Percentiles rank a stretch among this genome's conserved stretches.
These are phyloP conservation scores for Hypoxylon sp. DNA, from an alignment of 2,329 filamentous ascomycete genomes.

Conservation along the genomic window DNA sequence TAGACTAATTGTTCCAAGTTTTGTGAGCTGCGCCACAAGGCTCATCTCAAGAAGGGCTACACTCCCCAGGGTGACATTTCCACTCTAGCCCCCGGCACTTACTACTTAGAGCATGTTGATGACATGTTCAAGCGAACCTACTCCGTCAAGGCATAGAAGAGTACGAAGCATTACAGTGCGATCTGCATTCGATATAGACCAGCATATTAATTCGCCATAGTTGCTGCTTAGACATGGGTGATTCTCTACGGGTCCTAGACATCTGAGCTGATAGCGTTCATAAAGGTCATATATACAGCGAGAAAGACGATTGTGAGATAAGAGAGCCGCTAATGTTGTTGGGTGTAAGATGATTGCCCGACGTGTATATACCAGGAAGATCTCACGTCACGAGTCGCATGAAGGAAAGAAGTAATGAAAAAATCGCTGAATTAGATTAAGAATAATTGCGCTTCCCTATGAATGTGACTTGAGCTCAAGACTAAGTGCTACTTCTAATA, in stretches of 20 bases:
- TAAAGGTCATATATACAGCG: slow-evolving; percentile 45
- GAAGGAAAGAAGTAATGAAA: slow-evolving; percentile 47
- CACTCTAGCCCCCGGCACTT: slow-evolving; percentile 76
- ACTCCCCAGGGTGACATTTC: slow-evolving; percentile 77
- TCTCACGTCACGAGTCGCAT: slow-evolving; percentile 41
- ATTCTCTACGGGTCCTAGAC: slow-evolving; percentile 45
- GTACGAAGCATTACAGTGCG: slow-evolving; percentile 40
- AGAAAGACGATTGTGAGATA: slow-evolving; percentile 37
- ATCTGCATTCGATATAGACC: slow-evolving; percentile 49
- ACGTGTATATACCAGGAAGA: slow-evolving; percentile 53
- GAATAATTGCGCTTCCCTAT: neutral
- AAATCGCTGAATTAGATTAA: slow-evolving; percentile 32
- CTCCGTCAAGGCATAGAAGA: slow-evolving; percentile 76
- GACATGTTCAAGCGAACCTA: slow-evolving; percentile 90
- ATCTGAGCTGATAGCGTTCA: slow-evolving; percentile 43
- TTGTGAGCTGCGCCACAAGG: slow-evolving; percentile 85
- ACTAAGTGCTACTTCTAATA: neutral
- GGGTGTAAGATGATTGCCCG: slow-evolving; percentile 38
- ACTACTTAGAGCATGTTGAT: slow-evolving; percentile 85
- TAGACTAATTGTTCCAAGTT: slow-evolving; percentile 66
- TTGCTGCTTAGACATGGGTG: slow-evolving; percentile 42
- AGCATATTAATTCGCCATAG: slow-evolving; percentile 43
- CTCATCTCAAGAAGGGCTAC: slow-evolving; percentile 86
- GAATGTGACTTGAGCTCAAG: neutral
- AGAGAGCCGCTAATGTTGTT: slow-evolving; percentile 45